These are phyloP conservation scores for Bipolaris cookei DNA, from an alignment of 2,329 filamentous ascomycete genomes.

Conservation along the genomic window DNA sequence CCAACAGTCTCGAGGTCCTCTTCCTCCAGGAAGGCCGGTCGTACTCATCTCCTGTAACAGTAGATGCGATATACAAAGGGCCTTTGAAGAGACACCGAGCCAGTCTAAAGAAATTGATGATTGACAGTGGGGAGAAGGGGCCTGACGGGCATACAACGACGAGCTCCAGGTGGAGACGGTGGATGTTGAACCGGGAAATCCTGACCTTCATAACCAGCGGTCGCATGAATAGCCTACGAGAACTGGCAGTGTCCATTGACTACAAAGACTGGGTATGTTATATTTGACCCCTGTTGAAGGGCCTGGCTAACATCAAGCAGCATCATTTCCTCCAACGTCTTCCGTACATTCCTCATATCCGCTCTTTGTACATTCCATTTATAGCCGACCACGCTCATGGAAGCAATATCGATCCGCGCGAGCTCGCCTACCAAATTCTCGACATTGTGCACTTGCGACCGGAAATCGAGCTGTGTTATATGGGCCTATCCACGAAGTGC, in stretches of 20 bases:
- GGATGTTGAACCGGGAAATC: constrained; percentile 73
- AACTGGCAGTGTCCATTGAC: constrained; percentile 74
- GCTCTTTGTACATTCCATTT: constrained; percentile 72
- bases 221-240: constrained; percentile 72
- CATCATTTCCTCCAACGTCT: constrained; percentile 80
- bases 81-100: constrained; percentile 72
- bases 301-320: constrained; percentile 51
- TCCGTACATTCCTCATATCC: constrained; percentile 71
- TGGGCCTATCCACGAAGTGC: constrained; percentile 78
- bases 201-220: constrained; percentile 77
- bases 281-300: background rate
- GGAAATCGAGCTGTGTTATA: constrained; percentile 77
- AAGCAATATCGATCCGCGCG: constrained; percentile 64
- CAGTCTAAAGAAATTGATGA: constrained; percentile 74
- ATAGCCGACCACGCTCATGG: constrained; percentile 67
- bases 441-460: constrained; percentile 79
- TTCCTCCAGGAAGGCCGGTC: constrained; percentile 73
- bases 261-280: constrained; percentile 77
- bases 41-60: constrained; percentile 64
- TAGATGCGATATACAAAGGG: constrained; percentile 74
- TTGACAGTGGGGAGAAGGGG: constrained; percentile 70
- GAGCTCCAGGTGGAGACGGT: constrained; percentile 65
- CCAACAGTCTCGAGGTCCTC: constrained; percentile 78
- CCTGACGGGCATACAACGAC: constrained; percentile 49
- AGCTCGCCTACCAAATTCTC: constrained; percentile 76